phyloP scores from a whole-genome alignment of 2,329 filamentous ascomycete genomes.

The Alternaria sp. region DNA sequence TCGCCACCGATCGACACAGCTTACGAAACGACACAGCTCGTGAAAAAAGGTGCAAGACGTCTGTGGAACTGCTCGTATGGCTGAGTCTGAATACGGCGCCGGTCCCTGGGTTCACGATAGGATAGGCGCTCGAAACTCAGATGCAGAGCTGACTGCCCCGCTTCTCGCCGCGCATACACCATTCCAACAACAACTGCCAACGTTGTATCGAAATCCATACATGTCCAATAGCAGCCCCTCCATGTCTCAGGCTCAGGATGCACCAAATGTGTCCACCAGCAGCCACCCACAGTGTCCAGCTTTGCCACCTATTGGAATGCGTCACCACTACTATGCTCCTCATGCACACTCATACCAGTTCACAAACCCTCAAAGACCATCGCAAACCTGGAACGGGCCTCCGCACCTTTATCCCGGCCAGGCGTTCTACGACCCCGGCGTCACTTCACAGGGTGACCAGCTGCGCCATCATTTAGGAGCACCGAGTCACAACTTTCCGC shows the following conservation, averaged over 20 bases:
- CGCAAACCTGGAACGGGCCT: slow-evolving; percentile 22
- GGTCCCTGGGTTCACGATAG: slow-evolving; percentile 26
- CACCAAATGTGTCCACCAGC: slow-evolving; percentile 6
- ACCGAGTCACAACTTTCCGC: slow-evolving; percentile 1
- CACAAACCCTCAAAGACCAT: slow-evolving; percentile 18
- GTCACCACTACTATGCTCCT: slow-evolving; percentile 17
- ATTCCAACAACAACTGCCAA: slow-evolving; percentile 18
- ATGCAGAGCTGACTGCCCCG: slow-evolving; percentile 27
- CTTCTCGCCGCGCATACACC: slow-evolving; percentile 20
- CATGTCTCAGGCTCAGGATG: slow-evolving; percentile 16
- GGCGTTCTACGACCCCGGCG: slow-evolving; percentile 5
- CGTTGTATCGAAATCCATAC: slow-evolving; percentile 16
- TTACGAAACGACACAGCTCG: not conserved
- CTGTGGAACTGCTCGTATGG: slow-evolving; percentile 26
- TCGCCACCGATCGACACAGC: not conserved
- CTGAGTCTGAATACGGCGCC: slow-evolving; percentile 31
- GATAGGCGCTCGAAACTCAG: slow-evolving; percentile 20
- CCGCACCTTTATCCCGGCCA: slow-evolving; percentile 6
- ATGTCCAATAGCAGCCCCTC: slow-evolving; percentile 10
- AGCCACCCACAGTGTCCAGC: slow-evolving; percentile 14
- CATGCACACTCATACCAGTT: slow-evolving; percentile 8
- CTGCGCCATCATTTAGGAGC: slow-evolving; percentile 3
- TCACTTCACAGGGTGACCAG: slow-evolving; percentile 6
- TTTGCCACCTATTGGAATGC: slow-evolving; percentile 11
- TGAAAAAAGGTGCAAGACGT: not conserved